These are phyloP conservation scores for Boletus reticuloceps DNA, from an alignment of 768 basidiomycete genomes.

Conservation along the genomic window DNA sequence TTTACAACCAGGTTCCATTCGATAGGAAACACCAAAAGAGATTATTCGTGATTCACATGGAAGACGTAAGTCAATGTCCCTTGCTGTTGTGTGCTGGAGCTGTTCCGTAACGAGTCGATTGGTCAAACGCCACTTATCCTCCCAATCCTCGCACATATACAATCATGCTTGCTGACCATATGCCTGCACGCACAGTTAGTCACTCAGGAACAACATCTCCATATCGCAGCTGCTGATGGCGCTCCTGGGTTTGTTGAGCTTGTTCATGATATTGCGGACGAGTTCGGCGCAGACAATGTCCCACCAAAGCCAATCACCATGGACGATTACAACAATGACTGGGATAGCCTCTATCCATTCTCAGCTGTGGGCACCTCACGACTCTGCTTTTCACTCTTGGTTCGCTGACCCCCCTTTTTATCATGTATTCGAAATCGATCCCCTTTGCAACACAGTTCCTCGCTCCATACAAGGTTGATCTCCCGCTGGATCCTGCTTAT, in stretches of 20 bases:
- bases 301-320: constrained; percentile 51
- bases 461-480: constrained; percentile 74
- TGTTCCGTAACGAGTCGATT: not conserved
- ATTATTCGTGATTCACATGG: constrained; percentile 77
- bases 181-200: constrained; percentile 50
- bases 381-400: not conserved
- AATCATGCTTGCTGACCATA: not conserved
- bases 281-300: constrained; percentile 50
- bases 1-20: constrained; percentile 62
- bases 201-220: constrained; percentile 67
- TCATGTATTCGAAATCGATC: not conserved
- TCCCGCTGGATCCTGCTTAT: constrained; percentile 50
- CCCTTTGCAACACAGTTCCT: constrained; percentile 55
- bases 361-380: constrained; percentile 49
- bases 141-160: not conserved
- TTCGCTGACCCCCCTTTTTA: not conserved
- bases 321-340: constrained; percentile 80
- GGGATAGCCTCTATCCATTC: constrained; percentile 85
- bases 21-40: constrained; percentile 87
- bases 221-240: constrained; percentile 79
- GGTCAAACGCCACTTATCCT: not conserved
- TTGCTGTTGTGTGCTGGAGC: not conserved
- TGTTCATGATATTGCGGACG: constrained; percentile 54
- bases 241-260: constrained; percentile 72
- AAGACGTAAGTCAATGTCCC: constrained; percentile 60